Conservation (phyloP, 176 grass and related monocot species). For the Oryza meridionalis region DNA sequence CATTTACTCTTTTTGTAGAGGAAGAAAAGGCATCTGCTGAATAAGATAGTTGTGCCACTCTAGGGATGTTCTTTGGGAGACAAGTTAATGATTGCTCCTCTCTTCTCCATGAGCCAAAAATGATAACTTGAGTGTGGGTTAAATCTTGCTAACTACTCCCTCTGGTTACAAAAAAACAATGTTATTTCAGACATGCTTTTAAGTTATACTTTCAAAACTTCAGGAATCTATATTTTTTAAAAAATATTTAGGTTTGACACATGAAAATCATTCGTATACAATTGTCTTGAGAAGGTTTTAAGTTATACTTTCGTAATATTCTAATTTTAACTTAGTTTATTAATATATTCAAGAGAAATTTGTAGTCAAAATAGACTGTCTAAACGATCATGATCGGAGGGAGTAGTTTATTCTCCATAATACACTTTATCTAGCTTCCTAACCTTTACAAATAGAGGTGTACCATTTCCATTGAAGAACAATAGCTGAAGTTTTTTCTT, state of each 20-base stretch:
- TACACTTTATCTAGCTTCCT: slow-evolving; percentile 14
- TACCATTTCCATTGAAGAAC: slow-evolving; percentile 13
- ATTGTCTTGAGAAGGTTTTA: neutral
- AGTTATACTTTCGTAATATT: neutral
- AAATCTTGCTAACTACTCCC: slow-evolving; percentile 4
- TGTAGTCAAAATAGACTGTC: neutral
- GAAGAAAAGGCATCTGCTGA: slow-evolving; percentile 13
- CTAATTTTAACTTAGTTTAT: neutral
- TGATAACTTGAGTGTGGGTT: slow-evolving; percentile 27
- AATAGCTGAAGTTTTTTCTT: slow-evolving; percentile 32
- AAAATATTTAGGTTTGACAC: neutral
- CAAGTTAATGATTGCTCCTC: neutral
- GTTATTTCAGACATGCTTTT: neutral
- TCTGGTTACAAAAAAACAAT: neutral
- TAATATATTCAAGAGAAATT: neutral
- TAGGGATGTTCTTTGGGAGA: slow-evolving; percentile 28
- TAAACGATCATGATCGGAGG: neutral
- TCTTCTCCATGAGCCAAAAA: slow-evolving; percentile 20
- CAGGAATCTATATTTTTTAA: neutral
- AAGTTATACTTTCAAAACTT: neutral
- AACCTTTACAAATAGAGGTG: slow-evolving; percentile 17
- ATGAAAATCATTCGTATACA: neutral
- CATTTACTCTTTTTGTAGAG: slow-evolving; percentile 25
- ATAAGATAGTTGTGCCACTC: slow-evolving; percentile 15
- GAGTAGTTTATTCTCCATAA: slow-evolving; percentile 31